phyloP scores from a whole-genome alignment of 2,329 filamentous ascomycete species.

The Amylocarpus encephaloides region DNA sequence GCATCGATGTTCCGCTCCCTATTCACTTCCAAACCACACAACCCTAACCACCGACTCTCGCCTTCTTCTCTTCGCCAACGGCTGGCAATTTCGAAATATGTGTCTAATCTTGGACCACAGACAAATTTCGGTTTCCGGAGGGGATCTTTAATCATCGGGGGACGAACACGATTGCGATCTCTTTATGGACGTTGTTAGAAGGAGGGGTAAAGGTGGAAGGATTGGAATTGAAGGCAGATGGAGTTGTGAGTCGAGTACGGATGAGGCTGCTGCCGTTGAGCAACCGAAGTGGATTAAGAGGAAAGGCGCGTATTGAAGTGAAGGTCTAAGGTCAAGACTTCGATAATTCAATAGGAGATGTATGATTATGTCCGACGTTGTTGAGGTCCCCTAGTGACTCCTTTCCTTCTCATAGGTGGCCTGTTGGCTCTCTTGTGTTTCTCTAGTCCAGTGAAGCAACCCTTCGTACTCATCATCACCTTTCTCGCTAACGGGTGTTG shows the following conservation, averaged over 20 bases:
- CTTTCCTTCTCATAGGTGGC: no score
- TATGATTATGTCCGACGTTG: no score
- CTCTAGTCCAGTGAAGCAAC: no score
- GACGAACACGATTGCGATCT: slow-evolving; percentile 59
- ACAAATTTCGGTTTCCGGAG: slow-evolving; percentile 61
- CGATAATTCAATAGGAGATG: no score
- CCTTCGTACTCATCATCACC: no score
- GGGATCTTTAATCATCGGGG: slow-evolving; percentile 63
- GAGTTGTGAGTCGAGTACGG: slow-evolving; percentile 3
- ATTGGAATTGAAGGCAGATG: not conserved
- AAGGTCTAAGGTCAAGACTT: no score
- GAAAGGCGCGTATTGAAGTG: not conserved
- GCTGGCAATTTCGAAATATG: slow-evolving; percentile 54
- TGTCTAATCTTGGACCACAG: slow-evolving; percentile 40
- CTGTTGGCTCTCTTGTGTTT: no score
- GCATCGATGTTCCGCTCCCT: not conserved
- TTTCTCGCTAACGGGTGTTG: no score
- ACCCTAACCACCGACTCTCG: slow-evolving; percentile 49
- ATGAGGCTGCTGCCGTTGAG: not conserved
- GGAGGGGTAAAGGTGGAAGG: slow-evolving; percentile 11
- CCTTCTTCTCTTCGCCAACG: slow-evolving; percentile 64
- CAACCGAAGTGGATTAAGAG: not conserved
- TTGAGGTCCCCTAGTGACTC: no score
- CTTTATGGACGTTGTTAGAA: slow-evolving; percentile 52
- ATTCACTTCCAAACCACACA: slow-evolving; percentile 32